Base-by-base conservation (phyloP, 140 eudicot species). In the Bidens hawaiensis region DNA sequence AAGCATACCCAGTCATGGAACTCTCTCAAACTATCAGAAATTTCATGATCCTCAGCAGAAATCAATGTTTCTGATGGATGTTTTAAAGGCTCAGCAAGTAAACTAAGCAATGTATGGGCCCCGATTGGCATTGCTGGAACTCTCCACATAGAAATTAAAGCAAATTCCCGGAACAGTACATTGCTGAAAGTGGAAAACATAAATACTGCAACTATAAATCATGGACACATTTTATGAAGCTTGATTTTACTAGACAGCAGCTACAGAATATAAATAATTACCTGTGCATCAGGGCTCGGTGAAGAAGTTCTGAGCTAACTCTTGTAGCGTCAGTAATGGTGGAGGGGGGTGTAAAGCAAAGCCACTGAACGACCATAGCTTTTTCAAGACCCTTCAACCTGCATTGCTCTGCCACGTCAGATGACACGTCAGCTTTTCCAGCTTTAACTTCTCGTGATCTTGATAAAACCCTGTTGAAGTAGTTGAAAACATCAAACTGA, bases 301-400 rank as follows among this genome's bases (percentile, higher is more conserved):
- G 70, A 69, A 87, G 95, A 58, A 91, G 96, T 72, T 79, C 74
- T 46, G 61, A 67, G 75, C 87, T 69, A 75, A 88, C 85, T 50
- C 33, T 57, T 42, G 40, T 34, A 45, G 85, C 86, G 74, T 87
- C 86, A 66, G 75, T 83, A 50, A 85, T 81, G 51, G 89, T 82
- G 60, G 99, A 84, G 16, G 99, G 99, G 49, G 99, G 99, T 21
- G 96, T 80, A 76, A 90, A 90, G 82, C 96, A 87, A 55, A 90
- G 96, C 97, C 99, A 91, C 71, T 91, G 99, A 69, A 91, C 65
- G 46, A 81, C 96, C 93, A 75, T 78, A 65, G 99, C 96, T 75
- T 91, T 91, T 72, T 91, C 87, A 50, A 74, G 83, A 62, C 87
- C 80, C 71, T 81, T 93, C 76, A 82, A 69, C 48, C 99, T 79